Evolutionary conservation across 768 basidiomycete genomes (phyloP), one percentile per base, ranked within the genome.

Genomic region (Lactarius tabidus): DNA sequence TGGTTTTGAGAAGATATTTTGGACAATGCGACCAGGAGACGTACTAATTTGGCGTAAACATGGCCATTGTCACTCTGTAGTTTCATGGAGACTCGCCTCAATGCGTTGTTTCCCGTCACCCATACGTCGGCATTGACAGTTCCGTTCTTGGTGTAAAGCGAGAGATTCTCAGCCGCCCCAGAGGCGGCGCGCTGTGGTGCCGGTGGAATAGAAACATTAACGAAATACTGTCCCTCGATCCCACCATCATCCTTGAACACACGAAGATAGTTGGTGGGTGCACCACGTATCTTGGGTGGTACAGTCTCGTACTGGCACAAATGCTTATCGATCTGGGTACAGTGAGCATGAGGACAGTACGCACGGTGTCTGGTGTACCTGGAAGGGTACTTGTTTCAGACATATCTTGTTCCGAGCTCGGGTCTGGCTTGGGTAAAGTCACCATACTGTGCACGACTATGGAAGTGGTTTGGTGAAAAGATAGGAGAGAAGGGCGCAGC

Each of bases 141-240:
- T 31, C 59, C 64, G 9, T 35, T 48, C 43, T 53, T 65, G 14
- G 64, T 56, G 41, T 29, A n/a, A 12, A 65, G 33, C 14, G 33
- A 51, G 7, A 65, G 43, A 28, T 65, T 65, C 59, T 60, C 39
- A 33, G n/a, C n/a, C n/a, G 23, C 28, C 52, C 18, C 52, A 18
- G 35, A 20, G 17, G 15, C 38, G 3, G 28, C n/a, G n/a, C n/a
- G 12, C 12, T 6, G 38, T 14, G 28, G 48, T 6, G 36, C 51
- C 20, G 33, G 59, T 17, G 53, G 35, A 6, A 65, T 43, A 7
- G 53, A 29, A 31, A 65, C 53, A 29, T 65, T 28, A 36, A 65
- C 31, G 35, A 45, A 20, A 14, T 63, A 63, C 3, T 39, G 57
- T 26, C 62, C 56, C 31, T 52, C 28, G 14, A 63, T 28, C 1